Conservation (phyloP, 352 stramenopile species). For the Achlya hypogyna region DNA sequence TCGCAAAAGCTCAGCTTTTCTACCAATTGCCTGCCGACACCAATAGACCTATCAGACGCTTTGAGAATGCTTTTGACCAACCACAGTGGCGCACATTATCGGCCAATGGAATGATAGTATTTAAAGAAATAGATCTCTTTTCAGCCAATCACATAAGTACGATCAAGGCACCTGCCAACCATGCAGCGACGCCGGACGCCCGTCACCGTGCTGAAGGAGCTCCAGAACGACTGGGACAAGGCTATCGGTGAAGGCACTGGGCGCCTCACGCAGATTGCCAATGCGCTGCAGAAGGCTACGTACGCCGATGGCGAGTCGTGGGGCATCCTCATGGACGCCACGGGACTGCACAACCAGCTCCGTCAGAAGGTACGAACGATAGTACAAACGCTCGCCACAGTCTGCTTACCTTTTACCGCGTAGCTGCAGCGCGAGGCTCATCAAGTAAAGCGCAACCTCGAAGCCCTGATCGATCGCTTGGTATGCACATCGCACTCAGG, state of each 20-base stretch:
- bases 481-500: background rate
- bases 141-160: background rate
- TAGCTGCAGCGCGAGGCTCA: conserved; percentile 17
- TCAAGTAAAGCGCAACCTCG: background rate
- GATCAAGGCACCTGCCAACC: no score
- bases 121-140: no score
- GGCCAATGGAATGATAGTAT: no score
- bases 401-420: background rate
- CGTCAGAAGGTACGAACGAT: conserved; percentile 11
- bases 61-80: no score
- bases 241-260: conserved; percentile 1
- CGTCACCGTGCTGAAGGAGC: background rate
- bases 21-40: no score
- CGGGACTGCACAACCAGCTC: background rate
- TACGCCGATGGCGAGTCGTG: conserved; percentile 17
- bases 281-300: conserved; percentile 10
- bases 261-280: conserved; percentile 17
- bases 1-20: no score
- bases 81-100: no score
- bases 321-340: background rate
- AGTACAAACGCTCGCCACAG: background rate
- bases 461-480: background rate
- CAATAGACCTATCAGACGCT: no score
- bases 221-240: conserved; percentile 12
- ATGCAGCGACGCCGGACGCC: conserved; percentile 3